Percentiles rank a stretch among this genome's conserved stretches.
These are phyloP conservation scores for Trypanosoma vivax DNA, from an alignment of 208 protist species.

Conservation along the genomic window DNA sequence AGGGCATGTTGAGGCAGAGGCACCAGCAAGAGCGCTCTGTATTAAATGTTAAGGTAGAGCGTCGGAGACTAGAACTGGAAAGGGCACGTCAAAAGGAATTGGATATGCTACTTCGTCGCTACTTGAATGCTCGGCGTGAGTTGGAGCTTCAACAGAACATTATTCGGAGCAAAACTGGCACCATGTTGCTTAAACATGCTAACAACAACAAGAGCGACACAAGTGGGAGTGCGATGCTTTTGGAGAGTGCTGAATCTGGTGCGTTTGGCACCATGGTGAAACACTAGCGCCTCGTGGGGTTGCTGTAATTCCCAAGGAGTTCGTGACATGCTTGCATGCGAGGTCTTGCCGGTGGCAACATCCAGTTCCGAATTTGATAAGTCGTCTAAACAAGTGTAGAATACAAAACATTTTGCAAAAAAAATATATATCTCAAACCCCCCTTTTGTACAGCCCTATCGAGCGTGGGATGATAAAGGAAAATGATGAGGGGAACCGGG, in stretches of 20 bases:
- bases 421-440: too few relatives aligned
- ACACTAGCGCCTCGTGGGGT: constrained; percentile 37
- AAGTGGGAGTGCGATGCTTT: constrained; percentile 61
- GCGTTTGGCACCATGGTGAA: constrained; percentile 71
- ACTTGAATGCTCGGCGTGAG: constrained; percentile 78
- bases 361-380: too few relatives aligned
- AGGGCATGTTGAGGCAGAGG: constrained; percentile 50
- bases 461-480: too few relatives aligned
- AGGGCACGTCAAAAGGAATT: constrained; percentile 77
- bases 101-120: constrained; percentile 80
- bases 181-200: constrained; percentile 80
- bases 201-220: constrained; percentile 76
- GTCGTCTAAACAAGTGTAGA: too few relatives aligned
- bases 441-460: too few relatives aligned
- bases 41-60: constrained; percentile 66
- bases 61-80: constrained; percentile 65
- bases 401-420: too few relatives aligned
- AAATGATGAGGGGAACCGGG: too few relatives aligned
- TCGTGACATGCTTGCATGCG: too few relatives aligned
- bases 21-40: constrained; percentile 83
- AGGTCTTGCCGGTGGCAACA: too few relatives aligned
- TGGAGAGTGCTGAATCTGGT: constrained; percentile 66
- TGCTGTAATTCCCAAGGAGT: constrained; percentile 1
- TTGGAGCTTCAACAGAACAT: constrained; percentile 87
- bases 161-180: constrained; percentile 79